A percentile compares a stretch with the other conserved stretches of the same genome.
Evolutionary conservation across 257 asterid species (phyloP).

Genomic region (Ocimum tenuiflorum): DNA sequence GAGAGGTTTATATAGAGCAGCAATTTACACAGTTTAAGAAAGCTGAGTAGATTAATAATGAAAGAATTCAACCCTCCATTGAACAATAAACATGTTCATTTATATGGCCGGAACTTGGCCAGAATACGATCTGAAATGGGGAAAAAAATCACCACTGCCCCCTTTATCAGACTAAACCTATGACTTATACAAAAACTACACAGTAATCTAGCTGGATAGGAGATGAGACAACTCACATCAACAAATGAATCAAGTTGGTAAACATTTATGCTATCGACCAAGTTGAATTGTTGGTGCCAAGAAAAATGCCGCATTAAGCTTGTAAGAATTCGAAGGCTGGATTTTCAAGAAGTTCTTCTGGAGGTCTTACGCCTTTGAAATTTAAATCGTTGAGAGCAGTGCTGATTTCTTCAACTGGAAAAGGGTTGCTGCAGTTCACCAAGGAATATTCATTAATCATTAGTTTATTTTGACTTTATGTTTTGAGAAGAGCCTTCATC

Average conservation of each 20-base stretch:
- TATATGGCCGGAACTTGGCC: constrained; percentile 17
- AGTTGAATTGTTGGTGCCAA: background rate
- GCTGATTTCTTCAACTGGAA: constrained; percentile 59
- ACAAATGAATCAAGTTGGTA: constrained; percentile 19
- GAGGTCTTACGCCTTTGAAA: constrained; percentile 68
- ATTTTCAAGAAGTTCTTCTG: constrained; percentile 51
- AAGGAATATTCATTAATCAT: background rate
- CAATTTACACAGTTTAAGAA: too few species aligned
- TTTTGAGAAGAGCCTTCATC: background rate
- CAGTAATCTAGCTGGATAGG: constrained; percentile 32
- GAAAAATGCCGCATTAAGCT: constrained; percentile 30
- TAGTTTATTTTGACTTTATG: background rate
- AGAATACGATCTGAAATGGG: constrained; percentile 17
- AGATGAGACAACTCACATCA: constrained; percentile 18
- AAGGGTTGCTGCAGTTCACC: constrained; percentile 50
- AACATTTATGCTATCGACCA: constrained; percentile 25
- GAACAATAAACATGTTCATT: constrained; percentile 9
- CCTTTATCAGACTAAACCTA: constrained; percentile 40
- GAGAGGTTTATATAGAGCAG: too few species aligned
- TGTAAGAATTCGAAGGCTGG: constrained; percentile 67
- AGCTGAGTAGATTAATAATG: background rate
- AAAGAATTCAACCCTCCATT: background rate
- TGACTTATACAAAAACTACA: constrained; percentile 29
- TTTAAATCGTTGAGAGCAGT: constrained; percentile 43
- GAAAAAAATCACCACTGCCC: constrained; percentile 23